These are phyloP conservation scores for Parachaetomium inaequale DNA, from an alignment of 495 filamentous ascomycete genomes.

Conservation along the genomic window DNA sequence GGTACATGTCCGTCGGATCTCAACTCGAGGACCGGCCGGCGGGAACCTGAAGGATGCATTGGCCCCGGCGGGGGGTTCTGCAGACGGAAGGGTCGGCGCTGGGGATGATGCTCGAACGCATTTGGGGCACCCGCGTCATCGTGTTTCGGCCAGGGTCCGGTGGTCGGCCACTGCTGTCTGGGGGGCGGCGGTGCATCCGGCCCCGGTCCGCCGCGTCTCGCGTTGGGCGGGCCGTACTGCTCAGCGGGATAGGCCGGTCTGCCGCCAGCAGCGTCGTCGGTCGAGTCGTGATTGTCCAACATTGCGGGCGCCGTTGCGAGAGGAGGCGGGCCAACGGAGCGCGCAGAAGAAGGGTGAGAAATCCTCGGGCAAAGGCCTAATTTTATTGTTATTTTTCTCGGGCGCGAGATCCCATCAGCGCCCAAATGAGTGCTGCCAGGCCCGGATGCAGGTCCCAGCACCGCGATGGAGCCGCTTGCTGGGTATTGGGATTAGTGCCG, in stretches of 20 bases:
- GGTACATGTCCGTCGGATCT: slow-evolving; percentile 16
- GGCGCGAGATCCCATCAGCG: slow-evolving; percentile 19
- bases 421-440: slow-evolving; percentile 22
- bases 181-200: slow-evolving; percentile 19
- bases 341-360: slow-evolving; percentile 13
- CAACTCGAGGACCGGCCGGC: slow-evolving; percentile 21
- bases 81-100: slow-evolving; percentile 23
- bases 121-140: slow-evolving; percentile 21
- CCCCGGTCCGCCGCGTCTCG: slow-evolving; percentile 21
- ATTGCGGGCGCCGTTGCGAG: slow-evolving; percentile 13
- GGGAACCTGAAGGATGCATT: slow-evolving; percentile 18
- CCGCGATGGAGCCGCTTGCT: slow-evolving; percentile 23
- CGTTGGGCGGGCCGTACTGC: slow-evolving; percentile 9
- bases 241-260: slow-evolving; percentile 13
- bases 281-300: slow-evolving; percentile 15
- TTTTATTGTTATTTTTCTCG: slow-evolving; percentile 27
- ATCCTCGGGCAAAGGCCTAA: slow-evolving; percentile 15
- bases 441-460: slow-evolving; percentile 23
- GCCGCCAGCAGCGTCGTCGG: slow-evolving; percentile 19
- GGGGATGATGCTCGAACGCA: slow-evolving; percentile 27
- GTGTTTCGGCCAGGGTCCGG: slow-evolving; percentile 34
- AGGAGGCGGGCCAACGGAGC: slow-evolving; percentile 12
- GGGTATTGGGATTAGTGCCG: slow-evolving; percentile 20
- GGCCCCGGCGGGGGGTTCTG: slow-evolving; percentile 23
- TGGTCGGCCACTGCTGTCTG: slow-evolving; percentile 23